Conservation (phyloP, 768 basidiomycete genomes). For the Phylloporus sp. region DNA sequence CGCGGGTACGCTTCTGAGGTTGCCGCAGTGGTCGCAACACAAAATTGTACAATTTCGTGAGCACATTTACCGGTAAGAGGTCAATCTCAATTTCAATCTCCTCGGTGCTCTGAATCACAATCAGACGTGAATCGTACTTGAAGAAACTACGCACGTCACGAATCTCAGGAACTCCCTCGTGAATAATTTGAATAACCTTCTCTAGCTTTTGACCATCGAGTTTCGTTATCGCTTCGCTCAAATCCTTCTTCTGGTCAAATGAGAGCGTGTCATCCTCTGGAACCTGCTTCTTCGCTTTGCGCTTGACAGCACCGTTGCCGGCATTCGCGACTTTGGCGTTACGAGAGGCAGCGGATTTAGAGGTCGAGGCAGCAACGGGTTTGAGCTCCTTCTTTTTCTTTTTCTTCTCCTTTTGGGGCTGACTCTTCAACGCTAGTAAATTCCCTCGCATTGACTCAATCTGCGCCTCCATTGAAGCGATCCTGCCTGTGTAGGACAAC, state of each 20-base stretch:
- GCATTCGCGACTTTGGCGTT: conserved; percentile 40
- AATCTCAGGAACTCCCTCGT: conserved; percentile 90
- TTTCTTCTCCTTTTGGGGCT: conserved; percentile 61
- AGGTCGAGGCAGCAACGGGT: conserved; percentile 56
- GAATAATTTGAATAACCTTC: conserved; percentile 92
- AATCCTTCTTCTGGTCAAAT: conserved; percentile 97
- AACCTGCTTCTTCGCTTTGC: conserved; percentile 60
- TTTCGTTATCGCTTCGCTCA: conserved; percentile 89
- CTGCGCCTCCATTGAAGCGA: conserved; percentile 75
- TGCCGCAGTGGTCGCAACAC: conserved; percentile 78
- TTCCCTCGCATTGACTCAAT: conserved; percentile 75
- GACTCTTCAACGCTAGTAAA: conserved; percentile 57
- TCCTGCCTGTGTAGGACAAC: conserved; percentile 49
- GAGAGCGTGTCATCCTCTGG: conserved; percentile 81
- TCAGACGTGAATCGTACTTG: conserved; percentile 10
- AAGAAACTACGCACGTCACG: conserved; percentile 68
- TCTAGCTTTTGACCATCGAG: conserved; percentile 83
- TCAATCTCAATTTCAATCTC: conserved; percentile 99
- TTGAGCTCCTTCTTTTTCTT: conserved; percentile 66
- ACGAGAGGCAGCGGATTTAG: conserved; percentile 52
- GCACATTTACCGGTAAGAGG: conserved; percentile 75
- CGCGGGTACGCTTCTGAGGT: conserved; percentile 58
- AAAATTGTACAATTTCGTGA: conserved; percentile 93
- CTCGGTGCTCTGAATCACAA: conserved; percentile 70
- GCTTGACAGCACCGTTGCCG: conserved; percentile 46